Conservation (phyloP, 2,329 filamentous ascomycete species). For the Diplodia seriata region DNA sequence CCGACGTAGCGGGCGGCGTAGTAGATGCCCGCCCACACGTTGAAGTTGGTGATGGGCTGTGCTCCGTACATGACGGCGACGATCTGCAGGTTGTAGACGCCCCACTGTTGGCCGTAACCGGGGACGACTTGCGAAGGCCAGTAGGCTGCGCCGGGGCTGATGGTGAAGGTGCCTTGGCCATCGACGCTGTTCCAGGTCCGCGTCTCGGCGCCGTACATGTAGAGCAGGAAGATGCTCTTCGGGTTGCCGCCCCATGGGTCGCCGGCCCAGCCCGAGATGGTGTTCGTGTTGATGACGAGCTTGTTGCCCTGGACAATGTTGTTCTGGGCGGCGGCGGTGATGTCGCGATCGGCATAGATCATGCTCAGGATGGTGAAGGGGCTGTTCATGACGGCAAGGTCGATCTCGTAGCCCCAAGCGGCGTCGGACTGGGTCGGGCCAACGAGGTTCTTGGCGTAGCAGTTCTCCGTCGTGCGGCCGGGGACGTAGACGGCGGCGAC, state of each 20-base stretch:
- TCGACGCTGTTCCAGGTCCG: neutral
- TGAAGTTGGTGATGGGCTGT: neutral
- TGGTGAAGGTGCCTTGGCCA: slow-evolving; percentile 3
- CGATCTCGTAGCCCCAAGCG: neutral
- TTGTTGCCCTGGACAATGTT: slow-evolving; percentile 1
- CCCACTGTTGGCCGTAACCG: neutral
- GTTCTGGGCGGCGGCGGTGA: neutral
- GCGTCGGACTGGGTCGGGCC: neutral
- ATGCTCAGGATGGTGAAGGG: slow-evolving; percentile 24
- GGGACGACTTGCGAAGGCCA: neutral
- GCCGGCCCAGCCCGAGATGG: neutral
- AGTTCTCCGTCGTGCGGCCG: slow-evolving; percentile 1
- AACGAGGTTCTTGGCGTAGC: neutral
- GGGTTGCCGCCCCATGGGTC: slow-evolving; percentile 11
- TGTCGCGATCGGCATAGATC: slow-evolving; percentile 13
- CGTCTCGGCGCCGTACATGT: slow-evolving; percentile 25
- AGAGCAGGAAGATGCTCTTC: slow-evolving; percentile 21
- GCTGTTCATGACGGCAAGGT: slow-evolving; percentile 3
- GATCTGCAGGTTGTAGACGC: slow-evolving; percentile 4
- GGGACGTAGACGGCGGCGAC: neutral
- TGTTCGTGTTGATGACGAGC: slow-evolving; percentile 12
- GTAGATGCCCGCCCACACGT: slow-evolving; percentile 9
- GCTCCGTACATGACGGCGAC: neutral
- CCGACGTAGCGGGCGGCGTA: neutral
- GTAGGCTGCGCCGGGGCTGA: neutral